Conservation (phyloP, 2,329 filamentous ascomycete species). For the Simplicillium aogashimaense region DNA sequence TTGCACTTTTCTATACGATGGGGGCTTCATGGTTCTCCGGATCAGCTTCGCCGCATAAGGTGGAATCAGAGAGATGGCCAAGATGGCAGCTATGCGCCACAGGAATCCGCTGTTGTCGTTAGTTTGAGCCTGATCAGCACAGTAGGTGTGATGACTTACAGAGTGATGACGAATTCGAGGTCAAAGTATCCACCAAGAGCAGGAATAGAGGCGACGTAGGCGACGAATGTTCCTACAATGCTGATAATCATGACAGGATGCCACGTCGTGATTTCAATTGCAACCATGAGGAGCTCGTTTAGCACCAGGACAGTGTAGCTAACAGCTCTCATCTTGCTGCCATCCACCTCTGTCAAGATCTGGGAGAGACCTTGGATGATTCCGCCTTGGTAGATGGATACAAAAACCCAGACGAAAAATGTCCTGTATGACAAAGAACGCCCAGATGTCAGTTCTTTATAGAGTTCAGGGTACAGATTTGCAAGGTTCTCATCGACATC, state of each 20-base stretch:
- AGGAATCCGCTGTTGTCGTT: conserved; percentile 57
- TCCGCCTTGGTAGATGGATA: conserved; percentile 89
- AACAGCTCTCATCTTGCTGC: conserved; percentile 72
- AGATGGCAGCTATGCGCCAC: conserved; percentile 78
- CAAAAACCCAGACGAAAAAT: conserved; percentile 93
- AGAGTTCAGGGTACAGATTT: conserved; percentile 92
- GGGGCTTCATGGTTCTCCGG: conserved; percentile 75
- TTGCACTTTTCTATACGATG: conserved; percentile 89
- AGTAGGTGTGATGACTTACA: conserved; percentile 31
- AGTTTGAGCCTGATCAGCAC: conserved; percentile 7
- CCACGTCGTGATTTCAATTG: conserved; percentile 94
- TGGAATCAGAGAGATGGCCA: conserved; percentile 71
- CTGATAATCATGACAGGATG: conserved; percentile 83
- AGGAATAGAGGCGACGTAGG: conserved; percentile 77
- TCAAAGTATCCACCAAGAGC: conserved; percentile 90
- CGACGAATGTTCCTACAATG: conserved; percentile 69
- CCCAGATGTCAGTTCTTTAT: conserved; percentile 90
- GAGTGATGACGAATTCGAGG: conserved; percentile 63
- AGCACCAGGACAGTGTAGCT: conserved; percentile 86
- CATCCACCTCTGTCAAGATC: conserved; percentile 70
- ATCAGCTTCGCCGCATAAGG: conserved; percentile 83
- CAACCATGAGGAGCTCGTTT: conserved; percentile 96
- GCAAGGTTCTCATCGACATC: conserved; percentile 92
- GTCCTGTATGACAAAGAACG: conserved; percentile 82
- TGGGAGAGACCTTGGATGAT: conserved; percentile 94